Base-by-base conservation (phyloP, 805 yeast genomes). In the Lipomyces yamanashiensis region DNA sequence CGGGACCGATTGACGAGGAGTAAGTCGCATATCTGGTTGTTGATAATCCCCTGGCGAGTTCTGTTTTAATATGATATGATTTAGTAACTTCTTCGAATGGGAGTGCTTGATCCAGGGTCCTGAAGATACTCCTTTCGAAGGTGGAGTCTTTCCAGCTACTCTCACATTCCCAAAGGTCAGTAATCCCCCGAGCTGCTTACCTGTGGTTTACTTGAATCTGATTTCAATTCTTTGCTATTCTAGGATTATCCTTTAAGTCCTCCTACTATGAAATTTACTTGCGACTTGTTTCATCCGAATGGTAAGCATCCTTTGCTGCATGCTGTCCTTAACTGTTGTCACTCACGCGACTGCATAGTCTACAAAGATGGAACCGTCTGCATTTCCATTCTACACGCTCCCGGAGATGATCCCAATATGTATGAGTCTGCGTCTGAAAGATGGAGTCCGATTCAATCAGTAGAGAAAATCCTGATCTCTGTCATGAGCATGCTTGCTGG, bases 391-490 rank as follows among this genome's bases (percentile, higher is more conserved):
- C 80, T 95, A 68, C 99, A 95, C 74, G 86, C 97, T 0, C 97
- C 98, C 0, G 99, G 99, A 10, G 96, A 92, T 71, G 99, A 95
- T 76, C 98, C 99, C 21, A 85, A 92, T 75, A 92, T 88, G 82
- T 95, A 95, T 77, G 99, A 95, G 76, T 78, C 90, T 37, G 96
- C 98, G 0, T 96, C 92, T 71, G 99, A 95, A 77, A 81, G 99
- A 69, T 95, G 99, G 99, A 89, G 96, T 7, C 99, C 99, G 0
- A 92, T 95, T 37, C 99, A 95, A 75, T 89, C 96, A 74, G 92
- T 95, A n/a, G 99, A 95, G 77, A 95, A 95, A 82, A 95, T 95
- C 65, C 79, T 95, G 66, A 78, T 95, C 63, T 88, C 96, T 75
- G 98, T 95, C 23, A 85, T 92, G 82, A 89, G 96, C 72, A 92